phyloP scores from a whole-genome alignment of 1,139 yeast genomes.

The Casaregolazyma suthepensis region DNA sequence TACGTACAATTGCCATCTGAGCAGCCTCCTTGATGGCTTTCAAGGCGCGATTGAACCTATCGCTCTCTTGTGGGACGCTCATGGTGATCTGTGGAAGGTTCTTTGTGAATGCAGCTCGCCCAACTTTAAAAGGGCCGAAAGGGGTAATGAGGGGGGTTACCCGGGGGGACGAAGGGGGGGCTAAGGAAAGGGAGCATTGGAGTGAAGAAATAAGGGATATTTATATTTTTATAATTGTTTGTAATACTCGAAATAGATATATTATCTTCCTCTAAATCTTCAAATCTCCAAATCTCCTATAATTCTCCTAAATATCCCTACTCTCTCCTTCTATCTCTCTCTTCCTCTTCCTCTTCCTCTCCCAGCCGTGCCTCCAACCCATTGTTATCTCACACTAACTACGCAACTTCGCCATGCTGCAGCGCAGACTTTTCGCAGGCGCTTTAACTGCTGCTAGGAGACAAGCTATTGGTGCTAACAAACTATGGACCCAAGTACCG shows the following conservation, averaged over 20 bases:
- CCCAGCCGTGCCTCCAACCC: background rate
- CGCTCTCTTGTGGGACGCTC: constrained; percentile 3
- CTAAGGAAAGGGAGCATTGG: background rate
- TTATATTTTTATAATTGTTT: too few species aligned
- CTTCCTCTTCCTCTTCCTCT: background rate
- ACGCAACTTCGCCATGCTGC: background rate
- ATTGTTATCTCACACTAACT: background rate
- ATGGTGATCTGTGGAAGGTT: background rate
- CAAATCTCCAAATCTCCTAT: too few species aligned
- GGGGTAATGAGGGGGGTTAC: background rate
- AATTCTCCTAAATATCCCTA: background rate
- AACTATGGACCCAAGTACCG: background rate
- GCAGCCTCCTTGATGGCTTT: constrained; percentile 21
- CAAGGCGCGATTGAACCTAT: constrained; percentile 2
- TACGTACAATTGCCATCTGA: constrained; percentile 20
- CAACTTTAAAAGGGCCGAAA: background rate
- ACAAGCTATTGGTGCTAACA: background rate
- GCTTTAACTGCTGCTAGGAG: background rate
- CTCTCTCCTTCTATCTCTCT: background rate
- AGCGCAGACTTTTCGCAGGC: background rate
- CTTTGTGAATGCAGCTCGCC: background rate
- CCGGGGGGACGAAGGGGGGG: background rate
- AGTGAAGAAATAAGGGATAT: too few species aligned
- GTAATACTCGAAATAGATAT: too few species aligned
- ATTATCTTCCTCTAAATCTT: too few species aligned